Conservation (phyloP, 2,329 filamentous ascomycete genomes). For the Dothideomycetes sp. region DNA sequence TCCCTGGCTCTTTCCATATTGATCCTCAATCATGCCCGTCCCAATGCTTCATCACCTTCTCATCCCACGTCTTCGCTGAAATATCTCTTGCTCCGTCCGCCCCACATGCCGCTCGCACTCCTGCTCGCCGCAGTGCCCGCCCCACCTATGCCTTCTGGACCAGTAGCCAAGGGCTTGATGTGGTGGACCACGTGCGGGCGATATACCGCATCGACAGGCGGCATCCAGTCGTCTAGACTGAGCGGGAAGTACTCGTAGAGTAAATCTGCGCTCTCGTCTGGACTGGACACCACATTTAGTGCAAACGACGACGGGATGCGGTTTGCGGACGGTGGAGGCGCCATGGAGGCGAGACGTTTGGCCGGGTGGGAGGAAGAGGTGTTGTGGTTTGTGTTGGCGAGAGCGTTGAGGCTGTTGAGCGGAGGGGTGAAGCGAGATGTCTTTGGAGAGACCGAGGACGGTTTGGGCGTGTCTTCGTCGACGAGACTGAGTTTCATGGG, state of each 20-base stretch:
- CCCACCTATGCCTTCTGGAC: conserved; percentile 27
- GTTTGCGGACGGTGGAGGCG: conserved; percentile 28
- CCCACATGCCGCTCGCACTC: conserved; percentile 10
- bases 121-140: conserved; percentile 14
- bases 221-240: conserved; percentile 85
- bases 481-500: conserved; percentile 46
- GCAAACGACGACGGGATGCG: conserved; percentile 36
- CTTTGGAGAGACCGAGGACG: too few species aligned
- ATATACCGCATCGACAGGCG: conserved; percentile 81
- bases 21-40: too few species aligned
- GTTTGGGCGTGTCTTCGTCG: conserved; percentile 40
- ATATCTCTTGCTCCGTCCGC: conserved; percentile 35
- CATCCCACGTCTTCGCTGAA: conserved; percentile 33
- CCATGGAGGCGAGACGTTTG: conserved; percentile 9
- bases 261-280: conserved; percentile 67
- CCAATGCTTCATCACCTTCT: too few species aligned
- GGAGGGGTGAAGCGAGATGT: too few species aligned
- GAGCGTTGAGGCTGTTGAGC: conserved; percentile 1
- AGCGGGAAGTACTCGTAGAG: conserved; percentile 94
- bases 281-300: conserved; percentile 44
- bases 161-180: conserved; percentile 41
- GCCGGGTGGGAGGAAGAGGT: background rate
- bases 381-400: background rate
- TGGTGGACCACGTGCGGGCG: conserved; percentile 90
- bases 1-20: too few species aligned